Conservation (phyloP, 2,329 filamentous ascomycete species). For the Colletotrichum sp. region DNA sequence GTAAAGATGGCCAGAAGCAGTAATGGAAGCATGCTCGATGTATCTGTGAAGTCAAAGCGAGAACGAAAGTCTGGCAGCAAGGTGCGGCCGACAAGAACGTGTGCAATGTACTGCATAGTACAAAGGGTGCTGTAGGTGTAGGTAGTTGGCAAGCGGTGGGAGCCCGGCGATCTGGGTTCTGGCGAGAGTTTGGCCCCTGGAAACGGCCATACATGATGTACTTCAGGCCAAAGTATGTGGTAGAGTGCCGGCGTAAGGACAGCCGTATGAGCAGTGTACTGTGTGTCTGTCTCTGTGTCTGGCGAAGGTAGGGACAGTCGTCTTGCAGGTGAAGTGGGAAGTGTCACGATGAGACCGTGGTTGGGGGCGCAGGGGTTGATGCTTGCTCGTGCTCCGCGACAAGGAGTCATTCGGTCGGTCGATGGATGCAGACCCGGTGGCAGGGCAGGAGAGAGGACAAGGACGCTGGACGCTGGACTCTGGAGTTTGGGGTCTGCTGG, state of each 20-base stretch:
- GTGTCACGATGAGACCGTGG: constrained; percentile 8
- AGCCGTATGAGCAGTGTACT: not conserved
- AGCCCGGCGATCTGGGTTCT: constrained; percentile 1
- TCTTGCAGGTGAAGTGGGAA: not conserved
- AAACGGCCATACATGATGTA: not conserved
- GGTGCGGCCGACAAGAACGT: not conserved
- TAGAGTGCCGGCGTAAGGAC: not conserved
- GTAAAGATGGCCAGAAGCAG: constrained; percentile 1
- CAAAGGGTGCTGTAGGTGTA: not conserved
- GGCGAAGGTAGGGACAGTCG: not conserved
- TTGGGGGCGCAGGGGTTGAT: not conserved
- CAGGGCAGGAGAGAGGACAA: not conserved
- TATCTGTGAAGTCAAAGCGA: constrained; percentile 12
- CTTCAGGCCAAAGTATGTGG: not conserved
- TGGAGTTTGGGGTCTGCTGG: not conserved
- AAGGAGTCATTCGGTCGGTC: not conserved
- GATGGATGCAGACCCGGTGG: not conserved
- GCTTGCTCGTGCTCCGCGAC: not conserved
- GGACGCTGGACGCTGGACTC: not conserved
- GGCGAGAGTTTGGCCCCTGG: constrained; percentile 10
- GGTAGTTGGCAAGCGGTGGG: not conserved
- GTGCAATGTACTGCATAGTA: not conserved
- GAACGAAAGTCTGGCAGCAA: not conserved
- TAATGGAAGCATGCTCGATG: constrained; percentile 11
- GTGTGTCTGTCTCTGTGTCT: not conserved